A percentile compares a stretch with the other conserved stretches of the same genome.
Conservation (phyloP, 345 rosid species). For the Pugionium cornutum region DNA sequence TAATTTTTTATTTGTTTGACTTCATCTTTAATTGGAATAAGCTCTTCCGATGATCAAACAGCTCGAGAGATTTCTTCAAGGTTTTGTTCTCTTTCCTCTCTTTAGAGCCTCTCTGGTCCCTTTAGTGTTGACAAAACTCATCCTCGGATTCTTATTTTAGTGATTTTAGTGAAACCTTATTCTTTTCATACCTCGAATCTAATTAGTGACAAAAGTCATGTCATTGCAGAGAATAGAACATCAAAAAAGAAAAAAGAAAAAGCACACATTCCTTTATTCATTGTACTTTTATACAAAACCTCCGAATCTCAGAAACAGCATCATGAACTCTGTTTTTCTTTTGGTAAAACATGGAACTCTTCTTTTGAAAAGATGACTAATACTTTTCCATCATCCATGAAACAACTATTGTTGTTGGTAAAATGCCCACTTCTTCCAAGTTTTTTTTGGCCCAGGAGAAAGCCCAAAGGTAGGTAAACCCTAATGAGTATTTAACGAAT, state of each 20-base stretch:
- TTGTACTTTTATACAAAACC: conserved; percentile 30
- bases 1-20: too few species aligned
- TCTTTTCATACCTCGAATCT: conserved; percentile 25
- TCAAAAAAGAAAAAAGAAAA: conserved; percentile 10
- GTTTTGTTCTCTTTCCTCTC: conserved; percentile 20
- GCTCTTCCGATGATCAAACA: background rate
- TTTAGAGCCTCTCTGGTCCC: conserved; percentile 39
- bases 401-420: background rate
- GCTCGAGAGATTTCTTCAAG: conserved; percentile 38
- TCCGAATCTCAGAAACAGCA: conserved; percentile 25
- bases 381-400: background rate
- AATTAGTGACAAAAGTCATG: conserved; percentile 8
- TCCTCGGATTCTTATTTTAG: conserved; percentile 22
- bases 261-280: conserved; percentile 38
- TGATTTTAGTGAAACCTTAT: conserved; percentile 1
- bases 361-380: conserved; percentile 20
- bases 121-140: conserved; percentile 34
- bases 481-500: too few species aligned
- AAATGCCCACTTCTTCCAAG: too few species aligned
- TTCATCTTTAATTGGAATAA: too few species aligned
- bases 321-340: conserved; percentile 28
- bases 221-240: conserved; percentile 14
- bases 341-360: too few species aligned
- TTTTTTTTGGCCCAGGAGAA: too few species aligned
- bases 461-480: too few species aligned